Base-by-base conservation (phyloP, 2,329 filamentous ascomycete species). In the Penicillium sp. region DNA sequence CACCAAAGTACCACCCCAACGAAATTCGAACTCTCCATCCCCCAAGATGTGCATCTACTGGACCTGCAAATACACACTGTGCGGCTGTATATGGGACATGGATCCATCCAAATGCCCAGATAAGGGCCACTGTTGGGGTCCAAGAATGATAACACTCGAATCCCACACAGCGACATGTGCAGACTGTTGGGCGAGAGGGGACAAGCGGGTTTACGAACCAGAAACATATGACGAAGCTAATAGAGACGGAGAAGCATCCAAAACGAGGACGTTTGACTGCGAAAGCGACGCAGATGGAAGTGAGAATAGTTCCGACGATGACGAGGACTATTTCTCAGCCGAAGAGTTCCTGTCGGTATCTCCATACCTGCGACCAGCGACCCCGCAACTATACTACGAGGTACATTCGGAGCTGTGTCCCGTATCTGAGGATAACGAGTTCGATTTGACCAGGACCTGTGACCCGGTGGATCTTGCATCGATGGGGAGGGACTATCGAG, bases 81-180 rank as follows among this genome's bases (percentile, higher is more conserved):
- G 69, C 42, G 67, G 65, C 31, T 70, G 64, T 56, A 69, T 67
- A 37, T 63, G 46, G 55, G 66, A 63, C 6, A 57, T 54, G 19
- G 42, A 29, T 17, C 49, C 23, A 9, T 27, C 51, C 4, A n/a
- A 25, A 50, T 68, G 65, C 52, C 25, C 8, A 1, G 21, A 46
- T 2, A 33, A 43, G 2, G 31, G 15, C 2, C 27, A 31, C 9
- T 67, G 64, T 35, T 43, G 35, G 19, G 60, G 56, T 6, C 38
- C 17, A 17, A 50, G 38, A 37, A 58, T 66, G 48, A 43, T 60
- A 8, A 50, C 52, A 10, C 47, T 58, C 2, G 40, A 66, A 19
- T 53, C 51, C 2, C n/a, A 59, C 12, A 35, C 47, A 19, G 53
- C 62, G 9, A 58, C 61, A 15, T 69, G 67, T 50, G 50, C 54